These are phyloP conservation scores for Aspergillus conjunctus DNA, from an alignment of 495 filamentous ascomycete genomes.

Conservation along the genomic window DNA sequence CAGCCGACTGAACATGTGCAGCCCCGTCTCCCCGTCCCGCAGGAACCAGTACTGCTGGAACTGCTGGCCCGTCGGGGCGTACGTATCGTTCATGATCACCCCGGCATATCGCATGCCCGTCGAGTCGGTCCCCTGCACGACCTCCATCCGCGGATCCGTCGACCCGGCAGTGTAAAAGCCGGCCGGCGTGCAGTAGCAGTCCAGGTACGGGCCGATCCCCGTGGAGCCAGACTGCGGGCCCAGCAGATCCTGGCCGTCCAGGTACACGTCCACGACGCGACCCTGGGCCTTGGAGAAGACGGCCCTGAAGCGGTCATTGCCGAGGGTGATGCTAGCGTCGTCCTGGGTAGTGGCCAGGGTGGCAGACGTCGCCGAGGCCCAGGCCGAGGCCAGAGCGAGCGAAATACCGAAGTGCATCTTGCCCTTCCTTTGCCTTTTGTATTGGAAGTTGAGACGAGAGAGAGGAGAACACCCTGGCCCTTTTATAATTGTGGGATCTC, in stretches of 20 bases:
- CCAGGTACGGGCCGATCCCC: slow-evolving; percentile 56
- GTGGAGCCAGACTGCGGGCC: slow-evolving; percentile 45
- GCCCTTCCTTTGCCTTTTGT: too few species aligned
- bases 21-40: slow-evolving; percentile 55
- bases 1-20: slow-evolving; percentile 57
- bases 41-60: slow-evolving; percentile 62
- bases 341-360: slow-evolving; percentile 32
- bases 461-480: background rate
- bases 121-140: slow-evolving; percentile 52
- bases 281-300: slow-evolving; percentile 48
- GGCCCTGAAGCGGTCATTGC: slow-evolving; percentile 51
- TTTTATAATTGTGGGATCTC: background rate
- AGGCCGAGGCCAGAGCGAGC: slow-evolving; percentile 8
- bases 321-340: slow-evolving; percentile 35
- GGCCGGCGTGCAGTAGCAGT: slow-evolving; percentile 59
- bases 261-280: slow-evolving; percentile 41
- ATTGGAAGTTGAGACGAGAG: background rate
- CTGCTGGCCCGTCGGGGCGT: slow-evolving; percentile 51
- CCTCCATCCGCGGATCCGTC: slow-evolving; percentile 44
- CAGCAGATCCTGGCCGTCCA: slow-evolving; percentile 55
- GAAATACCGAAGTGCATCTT: slow-evolving; percentile 19
- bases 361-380: slow-evolving; percentile 21
- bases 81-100: slow-evolving; percentile 53
- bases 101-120: slow-evolving; percentile 51
- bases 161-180: slow-evolving; percentile 55